These are phyloP conservation scores for Rhodotorula sp. DNA, from an alignment of 1,284 basidiomycete genomes.

Conservation along the genomic window DNA sequence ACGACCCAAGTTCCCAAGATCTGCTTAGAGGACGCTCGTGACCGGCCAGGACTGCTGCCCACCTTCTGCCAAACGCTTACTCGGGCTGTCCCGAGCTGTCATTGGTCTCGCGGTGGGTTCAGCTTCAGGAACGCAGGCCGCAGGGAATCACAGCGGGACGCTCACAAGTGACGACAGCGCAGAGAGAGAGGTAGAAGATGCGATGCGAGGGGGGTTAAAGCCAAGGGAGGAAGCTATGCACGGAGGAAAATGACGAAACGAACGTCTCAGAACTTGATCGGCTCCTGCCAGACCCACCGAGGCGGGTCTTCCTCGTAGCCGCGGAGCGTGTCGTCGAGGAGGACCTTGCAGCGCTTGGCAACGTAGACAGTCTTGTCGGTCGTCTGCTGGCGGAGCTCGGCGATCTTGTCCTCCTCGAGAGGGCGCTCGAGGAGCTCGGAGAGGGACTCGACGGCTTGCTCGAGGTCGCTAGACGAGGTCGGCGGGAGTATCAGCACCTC, in stretches of 20 bases:
- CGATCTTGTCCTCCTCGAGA: constrained; percentile 80
- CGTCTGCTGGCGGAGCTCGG: constrained; percentile 80
- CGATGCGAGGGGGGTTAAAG: no score
- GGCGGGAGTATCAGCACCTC: neutral
- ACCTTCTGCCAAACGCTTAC: no score
- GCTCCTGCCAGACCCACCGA: constrained; percentile 36
- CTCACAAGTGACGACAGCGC: no score
- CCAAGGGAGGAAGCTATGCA: neutral
- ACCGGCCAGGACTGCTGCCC: no score
- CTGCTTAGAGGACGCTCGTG: no score
- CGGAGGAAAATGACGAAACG: no score
- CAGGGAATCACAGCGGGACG: no score
- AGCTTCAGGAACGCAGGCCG: no score
- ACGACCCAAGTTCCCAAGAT: no score
- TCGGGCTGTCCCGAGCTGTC: no score
- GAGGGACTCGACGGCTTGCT: constrained; percentile 90
- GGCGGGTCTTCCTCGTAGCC: constrained; percentile 72
- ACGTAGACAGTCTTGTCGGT: constrained; percentile 82
- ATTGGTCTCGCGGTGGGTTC: no score
- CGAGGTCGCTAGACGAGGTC: constrained; percentile 67
- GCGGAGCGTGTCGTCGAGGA: constrained; percentile 87
- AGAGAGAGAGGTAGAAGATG: no score
- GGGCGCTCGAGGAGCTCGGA: constrained; percentile 88
- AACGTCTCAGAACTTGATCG: constrained; percentile 30
- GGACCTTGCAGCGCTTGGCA: constrained; percentile 82